These are phyloP conservation scores for Fraxinus excelsior DNA, from an alignment of 257 asterid genomes.

Conservation along the genomic window DNA sequence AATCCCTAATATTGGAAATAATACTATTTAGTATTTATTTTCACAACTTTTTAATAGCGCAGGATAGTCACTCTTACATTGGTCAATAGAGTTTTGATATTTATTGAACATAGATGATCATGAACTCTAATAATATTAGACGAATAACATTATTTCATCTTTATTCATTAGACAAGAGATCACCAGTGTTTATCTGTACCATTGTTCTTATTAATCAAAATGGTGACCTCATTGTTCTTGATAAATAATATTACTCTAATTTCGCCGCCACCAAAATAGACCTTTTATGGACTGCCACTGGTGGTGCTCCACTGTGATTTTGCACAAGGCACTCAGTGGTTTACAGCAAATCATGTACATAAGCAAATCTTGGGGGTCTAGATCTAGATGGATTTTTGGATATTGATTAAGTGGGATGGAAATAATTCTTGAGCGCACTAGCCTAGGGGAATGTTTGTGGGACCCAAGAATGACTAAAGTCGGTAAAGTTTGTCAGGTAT, in stretches of 20 bases:
- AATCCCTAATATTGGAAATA: no score
- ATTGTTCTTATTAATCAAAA: no score
- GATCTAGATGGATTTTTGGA: slow-evolving; percentile 15
- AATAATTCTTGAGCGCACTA: slow-evolving; percentile 39
- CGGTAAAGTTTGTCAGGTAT: slow-evolving; percentile 35
- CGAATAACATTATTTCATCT: no score
- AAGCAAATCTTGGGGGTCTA: not conserved
- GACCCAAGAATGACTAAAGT: slow-evolving; percentile 27
- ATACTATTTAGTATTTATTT: no score
- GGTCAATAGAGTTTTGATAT: no score
- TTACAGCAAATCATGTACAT: slow-evolving; percentile 18
- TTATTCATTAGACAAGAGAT: no score
- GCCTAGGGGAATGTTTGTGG: slow-evolving; percentile 62
- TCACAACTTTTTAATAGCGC: no score
- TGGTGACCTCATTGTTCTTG: no score
- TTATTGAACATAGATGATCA: no score
- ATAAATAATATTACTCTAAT: not conserved
- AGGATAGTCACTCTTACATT: no score
- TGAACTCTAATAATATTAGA: no score
- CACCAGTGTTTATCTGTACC: no score
- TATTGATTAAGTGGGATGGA: slow-evolving; percentile 14
- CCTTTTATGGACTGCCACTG: not conserved
- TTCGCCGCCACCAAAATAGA: not conserved
- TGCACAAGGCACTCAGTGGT: slow-evolving; percentile 18
- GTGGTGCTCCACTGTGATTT: not conserved